Conservation (phyloP, 228 moss, liverwort and hornwort genomes). For the Sphagnum magellanicum region DNA sequence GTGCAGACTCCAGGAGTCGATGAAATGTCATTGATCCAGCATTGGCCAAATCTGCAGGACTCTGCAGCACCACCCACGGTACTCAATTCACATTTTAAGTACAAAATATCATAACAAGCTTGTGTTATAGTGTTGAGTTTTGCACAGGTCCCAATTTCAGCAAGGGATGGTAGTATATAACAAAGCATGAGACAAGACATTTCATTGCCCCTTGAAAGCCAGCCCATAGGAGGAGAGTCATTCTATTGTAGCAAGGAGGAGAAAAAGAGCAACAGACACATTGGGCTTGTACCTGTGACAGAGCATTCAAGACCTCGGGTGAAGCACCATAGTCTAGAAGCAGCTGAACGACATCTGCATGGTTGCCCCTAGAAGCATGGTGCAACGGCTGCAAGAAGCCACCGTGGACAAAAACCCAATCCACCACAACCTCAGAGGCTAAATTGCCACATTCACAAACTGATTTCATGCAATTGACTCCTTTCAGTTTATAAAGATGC, state of each 20-base stretch:
- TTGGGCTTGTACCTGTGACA: constrained; percentile 34
- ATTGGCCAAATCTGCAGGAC: constrained; percentile 54
- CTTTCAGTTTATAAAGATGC: neutral
- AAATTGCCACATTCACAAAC: neutral
- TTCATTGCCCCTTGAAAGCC: neutral
- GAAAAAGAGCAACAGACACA: neutral
- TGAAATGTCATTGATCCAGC: constrained; percentile 26
- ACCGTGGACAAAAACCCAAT: constrained; percentile 1
- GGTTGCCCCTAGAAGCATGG: constrained; percentile 57
- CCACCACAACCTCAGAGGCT: neutral
- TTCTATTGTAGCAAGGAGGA: neutral
- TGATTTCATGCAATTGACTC: neutral
- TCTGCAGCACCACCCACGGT: constrained; percentile 21
- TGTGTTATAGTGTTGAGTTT: neutral
- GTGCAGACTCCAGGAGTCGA: constrained; percentile 30
- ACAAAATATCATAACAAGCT: too few species aligned
- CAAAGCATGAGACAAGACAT: neutral
- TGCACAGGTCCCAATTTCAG: neutral
- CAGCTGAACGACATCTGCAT: constrained; percentile 44
- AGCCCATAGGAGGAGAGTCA: neutral
- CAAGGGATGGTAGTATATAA: neutral
- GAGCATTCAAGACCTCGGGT: constrained; percentile 39
- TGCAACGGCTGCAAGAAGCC: constrained; percentile 47
- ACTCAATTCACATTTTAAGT: neutral
- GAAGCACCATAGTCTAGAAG: constrained; percentile 46